phyloP scores from a whole-genome alignment of 192 early-diverging fungal genomes.

The Backusella parvicylindrica region DNA sequence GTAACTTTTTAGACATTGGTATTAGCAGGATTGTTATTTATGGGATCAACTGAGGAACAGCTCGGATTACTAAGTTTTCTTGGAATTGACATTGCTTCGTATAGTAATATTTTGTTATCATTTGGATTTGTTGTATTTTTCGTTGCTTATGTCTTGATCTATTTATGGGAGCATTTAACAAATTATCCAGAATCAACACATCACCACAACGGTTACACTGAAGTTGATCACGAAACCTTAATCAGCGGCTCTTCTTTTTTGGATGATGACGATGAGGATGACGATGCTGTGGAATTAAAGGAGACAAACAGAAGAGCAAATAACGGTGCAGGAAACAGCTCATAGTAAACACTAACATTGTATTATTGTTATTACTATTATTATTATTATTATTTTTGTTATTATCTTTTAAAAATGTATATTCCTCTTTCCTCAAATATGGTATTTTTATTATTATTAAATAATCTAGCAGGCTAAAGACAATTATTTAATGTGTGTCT shows the following conservation, averaged over 20 bases:
- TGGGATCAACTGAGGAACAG: conserved; percentile 61
- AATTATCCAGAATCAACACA: neutral
- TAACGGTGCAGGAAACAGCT: neutral
- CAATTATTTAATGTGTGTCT: too few species aligned
- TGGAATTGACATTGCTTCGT: conserved; percentile 56
- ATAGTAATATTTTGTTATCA: conserved; percentile 52
- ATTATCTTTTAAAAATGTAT: too few species aligned
- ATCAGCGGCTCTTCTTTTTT: conserved; percentile 13
- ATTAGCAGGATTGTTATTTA: conserved; percentile 60
- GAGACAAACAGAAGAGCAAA: conserved; percentile 3
- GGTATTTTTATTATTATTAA: too few species aligned
- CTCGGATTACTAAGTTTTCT: conserved; percentile 38
- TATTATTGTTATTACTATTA: neutral
- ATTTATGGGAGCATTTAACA: conserved; percentile 29
- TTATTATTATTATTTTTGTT: neutral
- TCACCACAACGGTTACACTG: neutral
- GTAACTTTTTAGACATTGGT: conserved; percentile 37
- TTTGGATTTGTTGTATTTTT: conserved; percentile 59
- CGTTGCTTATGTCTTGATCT: conserved; percentile 47
- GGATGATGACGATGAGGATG: conserved; percentile 18
- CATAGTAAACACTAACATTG: neutral
- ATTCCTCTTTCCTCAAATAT: too few species aligned
- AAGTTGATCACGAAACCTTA: conserved; percentile 1
- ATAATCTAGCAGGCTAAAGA: too few species aligned
- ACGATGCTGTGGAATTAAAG: conserved; percentile 15